Evolutionary conservation across 2,329 filamentous ascomycete genomes (phyloP).

Genomic region (Monosporascus sp.): DNA sequence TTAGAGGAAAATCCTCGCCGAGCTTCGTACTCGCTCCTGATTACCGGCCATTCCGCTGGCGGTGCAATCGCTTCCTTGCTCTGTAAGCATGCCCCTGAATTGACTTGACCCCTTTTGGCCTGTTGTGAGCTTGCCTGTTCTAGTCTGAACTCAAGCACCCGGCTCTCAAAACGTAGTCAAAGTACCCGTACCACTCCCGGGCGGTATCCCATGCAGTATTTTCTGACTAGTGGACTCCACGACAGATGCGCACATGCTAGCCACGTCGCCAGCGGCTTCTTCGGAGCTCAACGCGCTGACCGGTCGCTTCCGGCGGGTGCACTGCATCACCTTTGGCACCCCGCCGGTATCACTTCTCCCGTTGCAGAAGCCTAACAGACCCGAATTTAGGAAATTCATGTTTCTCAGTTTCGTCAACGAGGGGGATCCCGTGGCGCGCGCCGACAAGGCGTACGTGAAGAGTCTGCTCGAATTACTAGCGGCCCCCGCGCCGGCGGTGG

Average conservation of each 20-base stretch:
- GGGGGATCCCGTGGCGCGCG: slow-evolving; percentile 73
- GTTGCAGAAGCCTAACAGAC: slow-evolving; percentile 50
- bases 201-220: no score
- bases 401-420: slow-evolving; percentile 82
- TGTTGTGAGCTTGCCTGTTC: no score
- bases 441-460: slow-evolving; percentile 70
- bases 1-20: slow-evolving; percentile 67
- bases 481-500: slow-evolving; percentile 44
- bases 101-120: no score
- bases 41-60: slow-evolving; percentile 83
- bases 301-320: slow-evolving; percentile 68
- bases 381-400: slow-evolving; percentile 55
- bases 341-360: slow-evolving; percentile 72
- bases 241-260: slow-evolving; percentile 66
- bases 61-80: slow-evolving; percentile 77
- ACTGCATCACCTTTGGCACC: slow-evolving; percentile 82
- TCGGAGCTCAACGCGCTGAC: slow-evolving; percentile 68
- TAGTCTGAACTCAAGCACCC: no score
- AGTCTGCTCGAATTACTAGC: slow-evolving; percentile 68
- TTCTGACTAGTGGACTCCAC: no score
- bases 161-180: no score
- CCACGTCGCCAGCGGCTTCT: slow-evolving; percentile 43
- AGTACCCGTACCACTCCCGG: no score
- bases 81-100: slow-evolving; percentile 27
- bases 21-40: slow-evolving; percentile 63